Percentiles rank a stretch among this genome's conserved stretches.
phyloP scores from a whole-genome alignment of 441 rosid genomes.

The Arabidopsis lyrata region DNA sequence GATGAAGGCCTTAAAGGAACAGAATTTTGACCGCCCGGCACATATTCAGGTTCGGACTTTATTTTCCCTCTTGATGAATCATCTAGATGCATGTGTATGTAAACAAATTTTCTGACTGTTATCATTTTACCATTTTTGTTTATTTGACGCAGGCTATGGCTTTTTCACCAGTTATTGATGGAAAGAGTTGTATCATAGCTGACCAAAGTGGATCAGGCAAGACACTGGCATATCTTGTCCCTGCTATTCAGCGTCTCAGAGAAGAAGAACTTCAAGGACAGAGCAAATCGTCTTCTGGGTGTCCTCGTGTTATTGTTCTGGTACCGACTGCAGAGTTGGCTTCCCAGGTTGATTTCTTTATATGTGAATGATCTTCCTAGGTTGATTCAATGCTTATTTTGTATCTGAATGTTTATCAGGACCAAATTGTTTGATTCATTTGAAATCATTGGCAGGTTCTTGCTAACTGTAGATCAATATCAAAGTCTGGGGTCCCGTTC shows the following conservation, averaged over 20 bases:
- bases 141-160: slow-evolving; percentile 73
- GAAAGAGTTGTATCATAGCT: slow-evolving; percentile 87
- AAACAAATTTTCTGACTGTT: slow-evolving; percentile 3
- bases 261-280: slow-evolving; percentile 83
- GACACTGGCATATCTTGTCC: slow-evolving; percentile 91
- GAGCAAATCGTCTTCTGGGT: slow-evolving; percentile 58
- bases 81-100: slow-evolving; percentile 23
- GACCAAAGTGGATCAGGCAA: slow-evolving; percentile 99
- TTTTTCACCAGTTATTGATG: slow-evolving; percentile 69
- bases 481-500: slow-evolving; percentile 89
- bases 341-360: slow-evolving; percentile 68
- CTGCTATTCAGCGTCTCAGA: slow-evolving; percentile 82
- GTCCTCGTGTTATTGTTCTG: slow-evolving; percentile 79
- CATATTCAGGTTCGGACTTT: slow-evolving; percentile 71
- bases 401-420: slow-evolving; percentile 14
- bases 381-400: slow-evolving; percentile 28
- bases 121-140: not conserved
- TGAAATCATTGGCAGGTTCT: slow-evolving; percentile 72
- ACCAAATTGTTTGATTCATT: slow-evolving; percentile 31
- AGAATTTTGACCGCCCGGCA: slow-evolving; percentile 67
- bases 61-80: slow-evolving; percentile 4
- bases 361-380: slow-evolving; percentile 24
- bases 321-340: slow-evolving; percentile 97
- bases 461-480: slow-evolving; percentile 72
- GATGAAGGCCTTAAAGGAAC: slow-evolving; percentile 70